phyloP scores from a whole-genome alignment of 257 asterid genomes.

The Penstemon newberryi region DNA sequence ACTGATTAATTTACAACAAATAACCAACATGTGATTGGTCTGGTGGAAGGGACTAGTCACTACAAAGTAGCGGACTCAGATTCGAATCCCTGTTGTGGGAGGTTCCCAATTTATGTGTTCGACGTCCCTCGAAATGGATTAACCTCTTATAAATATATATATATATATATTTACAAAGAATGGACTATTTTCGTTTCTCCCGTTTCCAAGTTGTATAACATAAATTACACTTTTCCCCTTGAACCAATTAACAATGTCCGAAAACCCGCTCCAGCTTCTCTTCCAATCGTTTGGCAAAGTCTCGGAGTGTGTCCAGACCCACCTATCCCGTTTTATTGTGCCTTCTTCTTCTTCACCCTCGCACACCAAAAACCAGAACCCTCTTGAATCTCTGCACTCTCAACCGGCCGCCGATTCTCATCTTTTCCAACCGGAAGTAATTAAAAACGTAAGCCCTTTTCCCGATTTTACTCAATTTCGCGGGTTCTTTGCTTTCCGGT shows the following conservation, averaged over 20 bases:
- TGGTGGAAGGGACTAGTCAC: too few relatives aligned
- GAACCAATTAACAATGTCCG: conserved; percentile 44
- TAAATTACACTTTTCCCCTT: too few relatives aligned
- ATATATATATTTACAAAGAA: too few relatives aligned
- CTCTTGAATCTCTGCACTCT: conserved; percentile 28
- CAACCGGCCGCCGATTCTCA: conserved; percentile 19
- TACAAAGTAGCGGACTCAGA: too few relatives aligned
- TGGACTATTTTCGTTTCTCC: too few relatives aligned
- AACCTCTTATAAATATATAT: too few relatives aligned
- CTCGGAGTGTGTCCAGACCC: conserved; percentile 53
- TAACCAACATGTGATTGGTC: too few relatives aligned
- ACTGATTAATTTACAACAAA: too few relatives aligned
- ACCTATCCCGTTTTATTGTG: conserved; percentile 49
- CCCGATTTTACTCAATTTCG: not conserved
- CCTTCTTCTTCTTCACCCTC: conserved; percentile 28
- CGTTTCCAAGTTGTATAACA: too few relatives aligned
- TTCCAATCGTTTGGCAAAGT: conserved; percentile 43
- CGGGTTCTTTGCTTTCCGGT: not conserved
- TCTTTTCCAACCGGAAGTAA: conserved; percentile 35
- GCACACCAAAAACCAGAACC: conserved; percentile 16
- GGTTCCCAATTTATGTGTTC: too few relatives aligned
- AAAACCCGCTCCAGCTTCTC: conserved; percentile 62
- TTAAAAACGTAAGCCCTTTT: conserved; percentile 41
- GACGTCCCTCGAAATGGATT: too few relatives aligned
- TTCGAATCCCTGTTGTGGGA: too few relatives aligned